Evolutionary conservation across 1,284 basidiomycete genomes (phyloP).

Genomic region (Naganishia sp.): DNA sequence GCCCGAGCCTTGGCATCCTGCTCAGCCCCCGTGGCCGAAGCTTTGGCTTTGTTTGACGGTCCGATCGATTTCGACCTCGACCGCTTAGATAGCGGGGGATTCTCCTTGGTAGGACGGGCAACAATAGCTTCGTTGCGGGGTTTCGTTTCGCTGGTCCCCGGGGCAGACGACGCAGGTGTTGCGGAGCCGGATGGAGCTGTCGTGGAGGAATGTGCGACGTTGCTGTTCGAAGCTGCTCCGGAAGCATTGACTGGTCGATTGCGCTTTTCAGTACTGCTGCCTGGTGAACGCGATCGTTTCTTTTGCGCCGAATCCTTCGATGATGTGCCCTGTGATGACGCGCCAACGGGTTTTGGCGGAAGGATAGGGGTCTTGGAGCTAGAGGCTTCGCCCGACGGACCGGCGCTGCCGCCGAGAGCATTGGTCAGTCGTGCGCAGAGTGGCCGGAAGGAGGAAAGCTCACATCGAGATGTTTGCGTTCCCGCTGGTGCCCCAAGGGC

Average conservation of each 20-base stretch:
- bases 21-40: not conserved
- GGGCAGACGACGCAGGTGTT: not conserved
- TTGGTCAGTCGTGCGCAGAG: not conserved
- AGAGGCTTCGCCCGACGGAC: too few species aligned
- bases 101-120: not conserved
- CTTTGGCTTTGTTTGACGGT: slow-evolving; percentile 5
- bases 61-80: not conserved
- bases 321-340: too few species aligned
- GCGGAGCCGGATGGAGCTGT: not conserved
- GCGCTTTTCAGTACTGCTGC: not conserved
- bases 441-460: too few species aligned
- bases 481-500: too few species aligned
- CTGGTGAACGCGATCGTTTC: not conserved
- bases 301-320: too few species aligned
- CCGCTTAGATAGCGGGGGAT: too few species aligned
- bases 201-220: not conserved
- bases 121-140: not conserved
- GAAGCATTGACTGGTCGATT: not conserved
- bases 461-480: too few species aligned
- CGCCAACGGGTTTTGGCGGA: too few species aligned
- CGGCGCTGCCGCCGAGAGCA: too few species aligned
- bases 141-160: not conserved
- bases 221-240: not conserved
- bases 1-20: slow-evolving; percentile 7
- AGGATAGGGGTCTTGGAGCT: too few species aligned